Conservation (phyloP, 2,329 filamentous ascomycete species). For the Aspergillus puulaauensis region DNA sequence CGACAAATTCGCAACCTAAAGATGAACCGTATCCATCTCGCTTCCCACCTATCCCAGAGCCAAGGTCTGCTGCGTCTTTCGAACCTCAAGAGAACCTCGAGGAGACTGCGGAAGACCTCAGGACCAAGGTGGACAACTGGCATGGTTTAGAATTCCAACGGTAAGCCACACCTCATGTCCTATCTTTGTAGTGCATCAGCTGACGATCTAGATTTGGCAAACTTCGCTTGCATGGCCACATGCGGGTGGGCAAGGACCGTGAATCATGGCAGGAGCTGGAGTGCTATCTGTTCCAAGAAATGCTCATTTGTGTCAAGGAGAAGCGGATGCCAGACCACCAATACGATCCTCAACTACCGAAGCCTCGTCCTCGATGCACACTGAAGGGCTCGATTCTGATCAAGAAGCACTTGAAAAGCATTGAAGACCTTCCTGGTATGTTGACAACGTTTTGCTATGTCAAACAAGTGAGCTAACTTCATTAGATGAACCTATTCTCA, state of each 20-base stretch:
- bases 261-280: slow-evolving; percentile 97
- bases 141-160: slow-evolving; percentile 90
- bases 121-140: slow-evolving; percentile 94
- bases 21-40: slow-evolving; percentile 54
- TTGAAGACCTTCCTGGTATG: slow-evolving; percentile 62
- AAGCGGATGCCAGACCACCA: slow-evolving; percentile 68
- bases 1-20: slow-evolving; percentile 46
- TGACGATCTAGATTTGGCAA: slow-evolving; percentile 73
- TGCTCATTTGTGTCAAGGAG: slow-evolving; percentile 99
- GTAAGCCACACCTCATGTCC: slow-evolving; percentile 41
- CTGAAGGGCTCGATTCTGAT: slow-evolving; percentile 97
- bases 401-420: slow-evolving; percentile 93
- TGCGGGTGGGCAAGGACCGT: slow-evolving; percentile 94
- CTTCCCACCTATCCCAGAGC: slow-evolving; percentile 44
- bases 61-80: slow-evolving; percentile 66
- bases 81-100: slow-evolving; percentile 76
- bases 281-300: slow-evolving; percentile 95
- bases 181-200: not conserved
- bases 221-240: slow-evolving; percentile 80
- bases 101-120: slow-evolving; percentile 80
- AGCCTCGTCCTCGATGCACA: slow-evolving; percentile 73
- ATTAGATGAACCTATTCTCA: slow-evolving; percentile 77
- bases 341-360: slow-evolving; percentile 60
- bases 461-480: not conserved
- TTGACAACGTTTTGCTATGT: not conserved